Conservation (phyloP, 306 rosid species). For the Medicago lupulina region DNA sequence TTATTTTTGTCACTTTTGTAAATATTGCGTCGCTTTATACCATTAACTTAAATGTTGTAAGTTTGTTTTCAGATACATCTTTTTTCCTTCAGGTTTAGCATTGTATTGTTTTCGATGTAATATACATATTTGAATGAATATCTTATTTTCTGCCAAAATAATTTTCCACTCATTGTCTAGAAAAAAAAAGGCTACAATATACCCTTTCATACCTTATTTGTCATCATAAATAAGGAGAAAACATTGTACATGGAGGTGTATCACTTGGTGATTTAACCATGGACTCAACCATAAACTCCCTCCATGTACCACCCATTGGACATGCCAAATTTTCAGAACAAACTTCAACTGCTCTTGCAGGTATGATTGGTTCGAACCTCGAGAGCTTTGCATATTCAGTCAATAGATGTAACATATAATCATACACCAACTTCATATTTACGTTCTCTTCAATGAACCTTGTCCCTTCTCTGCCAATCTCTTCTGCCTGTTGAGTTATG, state of each 20-base stretch:
- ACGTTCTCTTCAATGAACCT: slow-evolving; percentile 43
- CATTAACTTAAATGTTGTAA: no score
- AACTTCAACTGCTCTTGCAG: slow-evolving; percentile 41
- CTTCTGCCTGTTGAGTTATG: slow-evolving; percentile 42
- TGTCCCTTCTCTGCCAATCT: slow-evolving; percentile 44
- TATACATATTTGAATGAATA: no score
- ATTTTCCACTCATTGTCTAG: neutral
- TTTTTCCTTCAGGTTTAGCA: no score
- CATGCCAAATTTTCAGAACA: slow-evolving; percentile 50
- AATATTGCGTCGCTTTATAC: no score
- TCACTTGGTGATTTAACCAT: slow-evolving; percentile 48
- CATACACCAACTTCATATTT: slow-evolving; percentile 54
- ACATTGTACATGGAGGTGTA: slow-evolving; percentile 50
- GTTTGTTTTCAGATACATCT: no score
- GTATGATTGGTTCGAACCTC: slow-evolving; percentile 48
- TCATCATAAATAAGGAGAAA: slow-evolving; percentile 25
- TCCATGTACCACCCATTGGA: slow-evolving; percentile 6
- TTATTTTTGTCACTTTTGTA: no score
- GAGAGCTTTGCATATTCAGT: slow-evolving; percentile 50
- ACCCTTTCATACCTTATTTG: neutral
- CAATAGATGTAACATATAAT: slow-evolving; percentile 51
- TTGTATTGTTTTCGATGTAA: no score
- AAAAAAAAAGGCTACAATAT: neutral
- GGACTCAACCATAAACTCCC: slow-evolving; percentile 42
- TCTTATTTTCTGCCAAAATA: neutral